Base-by-base conservation (phyloP, 2,329 filamentous ascomycete genomes). In the Fusarium anguioides region DNA sequence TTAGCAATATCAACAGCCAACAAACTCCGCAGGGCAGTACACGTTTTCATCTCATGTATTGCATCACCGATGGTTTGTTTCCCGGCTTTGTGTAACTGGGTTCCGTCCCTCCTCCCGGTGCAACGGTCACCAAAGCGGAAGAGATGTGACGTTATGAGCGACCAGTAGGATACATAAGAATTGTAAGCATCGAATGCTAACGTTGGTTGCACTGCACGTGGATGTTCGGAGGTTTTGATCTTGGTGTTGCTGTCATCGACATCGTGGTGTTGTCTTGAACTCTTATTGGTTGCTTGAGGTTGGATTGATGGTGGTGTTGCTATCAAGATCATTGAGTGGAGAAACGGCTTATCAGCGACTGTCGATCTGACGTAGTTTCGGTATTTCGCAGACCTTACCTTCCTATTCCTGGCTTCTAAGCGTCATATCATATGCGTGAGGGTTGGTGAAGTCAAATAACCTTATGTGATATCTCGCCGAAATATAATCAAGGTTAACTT, bases 151-250 rank as follows among this genome's bases (percentile, higher is more conserved):
- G 33, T 15, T 12, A 9, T 20, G 17, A 26, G 18, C 17, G 12
- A 58, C 65, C 60, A 68, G 50, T 68, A 29, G 23, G 11, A 39
- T 14, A 24, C 35, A 39, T 46, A 21, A 21, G 23, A 18, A 69
- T 69, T 47, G 44, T 62, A 57, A 68, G 47, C 60, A 68, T 66
- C 65, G 65, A 68, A 69, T 68, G 47, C 48, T 15, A 31, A 21
- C 14, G 18, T 40, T 14, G 23, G 23, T 45, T n/a, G 29, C 12
- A 44, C 39, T 39, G 23, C 65, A 68, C 65, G 65, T 68, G 65
- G 44, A 37, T 15, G 2, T 4, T 52, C n/a, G 36, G 49, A 48
- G 12, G 23, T 44, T 48, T 61, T 29, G 4, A 20, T 40, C n/a
- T 21, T 41, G 27, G 21, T 4, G 23, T 24, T 39, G 41, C 20